Base-by-base conservation (phyloP, 306 rosid species). In the Alnus glutinosa region DNA sequence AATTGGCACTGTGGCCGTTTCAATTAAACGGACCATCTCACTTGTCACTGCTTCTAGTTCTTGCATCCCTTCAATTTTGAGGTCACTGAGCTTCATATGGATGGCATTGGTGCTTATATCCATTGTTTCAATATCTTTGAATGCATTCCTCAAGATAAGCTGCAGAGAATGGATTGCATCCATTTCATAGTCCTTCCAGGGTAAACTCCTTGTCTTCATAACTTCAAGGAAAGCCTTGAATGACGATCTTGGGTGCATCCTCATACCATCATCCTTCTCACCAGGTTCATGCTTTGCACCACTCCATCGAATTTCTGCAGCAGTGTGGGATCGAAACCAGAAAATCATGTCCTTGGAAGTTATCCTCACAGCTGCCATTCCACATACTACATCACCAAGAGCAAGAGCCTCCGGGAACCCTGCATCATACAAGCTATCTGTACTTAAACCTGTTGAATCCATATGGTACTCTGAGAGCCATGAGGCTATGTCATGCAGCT, bases 191-290 rank as follows among this genome's bases (percentile, higher is more conserved):
- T 95, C 97, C 87, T 89, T 91, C 98, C 98, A 95, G 1, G 97
- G 97, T 18, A 91, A 39, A 81, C 98, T 91, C 82, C 97, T 89
- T 55, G 83, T 58, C 84, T 84, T 91, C 76, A 91, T 98, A 64
- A 95, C 99, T 79, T 95, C 93, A 78, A 95, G 98, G 86, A 95
- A 95, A 82, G 99, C 99, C 83, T 91, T 93, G 85, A 95, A 95
- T 18, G 99, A 95, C 19, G 99, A 93, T 79, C 99, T 86, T 30
- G 99, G 99, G 86, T 95, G 98, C 99, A 95, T 93, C 88, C 66
- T 95, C 77, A 85, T 85, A 49, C 89, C 82, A 71, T 91, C 92
- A 75, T 93, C 99, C 82, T 76, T 85, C 78, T 95, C 94, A 79
- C 93, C 92, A 54, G 86, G 85, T 55, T 89, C 94, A 80, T 95